Percentiles rank a stretch among this genome's conserved stretches.
Evolutionary conservation across 169 alveolate genomes (phyloP).

Genomic region (Miamiensis avidus): DNA sequence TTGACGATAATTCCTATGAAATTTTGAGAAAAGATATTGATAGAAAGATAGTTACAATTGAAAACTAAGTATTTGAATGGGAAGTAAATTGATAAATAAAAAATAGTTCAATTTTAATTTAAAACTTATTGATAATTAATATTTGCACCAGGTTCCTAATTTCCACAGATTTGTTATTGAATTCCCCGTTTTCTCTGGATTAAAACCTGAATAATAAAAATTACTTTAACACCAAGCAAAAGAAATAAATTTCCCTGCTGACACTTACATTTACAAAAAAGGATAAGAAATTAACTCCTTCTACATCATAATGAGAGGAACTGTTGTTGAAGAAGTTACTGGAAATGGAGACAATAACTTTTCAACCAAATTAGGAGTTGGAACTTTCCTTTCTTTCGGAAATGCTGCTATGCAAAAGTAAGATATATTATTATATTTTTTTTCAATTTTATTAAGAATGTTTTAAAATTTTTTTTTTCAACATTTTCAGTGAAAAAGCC

Average conservation of each 20-base stretch:
- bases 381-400: constrained; percentile 34
- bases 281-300: constrained; percentile 26
- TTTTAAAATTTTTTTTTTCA: too few species aligned
- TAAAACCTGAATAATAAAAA: constrained; percentile 16
- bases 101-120: too few species aligned
- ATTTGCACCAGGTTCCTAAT: neutral
- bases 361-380: constrained; percentile 23
- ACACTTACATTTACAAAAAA: constrained; percentile 28
- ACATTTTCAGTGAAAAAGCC: neutral
- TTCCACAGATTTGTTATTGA: constrained; percentile 35
- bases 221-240: constrained; percentile 1
- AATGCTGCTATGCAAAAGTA: constrained; percentile 19
- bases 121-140: too few species aligned
- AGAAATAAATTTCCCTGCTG: constrained; percentile 12
- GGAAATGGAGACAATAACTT: neutral
- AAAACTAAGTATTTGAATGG: constrained; percentile 40
- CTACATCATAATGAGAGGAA: constrained; percentile 33
- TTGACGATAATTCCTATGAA: constrained; percentile 39
- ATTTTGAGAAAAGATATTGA: constrained; percentile 29
- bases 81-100: neutral
- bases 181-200: constrained; percentile 34
- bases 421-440: too few species aligned
- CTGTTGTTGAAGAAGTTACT: constrained; percentile 33
- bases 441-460: too few species aligned
- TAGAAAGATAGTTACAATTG: constrained; percentile 23